Evolutionary conservation across 495 filamentous ascomycete species (phyloP).

Genomic region (Aspergillus sclerotiicarbonarius): DNA sequence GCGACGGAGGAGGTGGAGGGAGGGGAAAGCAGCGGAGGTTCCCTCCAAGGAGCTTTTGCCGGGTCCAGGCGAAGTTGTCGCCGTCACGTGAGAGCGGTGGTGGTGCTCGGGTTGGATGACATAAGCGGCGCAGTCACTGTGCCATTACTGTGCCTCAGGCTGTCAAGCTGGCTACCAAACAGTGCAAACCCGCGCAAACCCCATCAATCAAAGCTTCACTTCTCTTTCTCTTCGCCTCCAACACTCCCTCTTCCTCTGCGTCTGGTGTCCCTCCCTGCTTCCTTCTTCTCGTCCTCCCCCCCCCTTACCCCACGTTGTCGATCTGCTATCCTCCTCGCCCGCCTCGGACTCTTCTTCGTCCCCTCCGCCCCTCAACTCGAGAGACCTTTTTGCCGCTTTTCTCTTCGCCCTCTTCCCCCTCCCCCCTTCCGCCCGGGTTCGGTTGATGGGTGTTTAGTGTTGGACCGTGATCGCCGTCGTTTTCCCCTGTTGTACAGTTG

Average conservation of each 20-base stretch:
- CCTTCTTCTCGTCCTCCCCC: conserved; percentile 16
- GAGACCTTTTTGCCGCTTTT: conserved; percentile 15
- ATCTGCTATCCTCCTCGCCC: conserved; percentile 14
- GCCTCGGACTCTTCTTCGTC: conserved; percentile 2
- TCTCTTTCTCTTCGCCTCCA: conserved; percentile 29
- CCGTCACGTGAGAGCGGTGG: conserved; percentile 8
- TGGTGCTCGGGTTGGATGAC: conserved; percentile 16
- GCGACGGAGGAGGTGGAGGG: conserved; percentile 16
- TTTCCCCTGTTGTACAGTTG: conserved; percentile 21
- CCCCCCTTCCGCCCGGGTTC: conserved; percentile 21
- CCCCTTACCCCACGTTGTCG: conserved; percentile 25
- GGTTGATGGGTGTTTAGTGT: conserved; percentile 31
- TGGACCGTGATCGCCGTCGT: conserved; percentile 22
- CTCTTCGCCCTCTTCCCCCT: conserved; percentile 8
- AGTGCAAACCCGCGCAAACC: conserved; percentile 34
- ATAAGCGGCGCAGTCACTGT: conserved; percentile 26
- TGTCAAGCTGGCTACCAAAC: conserved; percentile 15
- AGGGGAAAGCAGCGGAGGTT: conserved; percentile 15
- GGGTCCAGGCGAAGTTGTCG: conserved; percentile 18
- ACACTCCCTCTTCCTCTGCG: conserved; percentile 18
- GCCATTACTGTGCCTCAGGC: conserved; percentile 16
- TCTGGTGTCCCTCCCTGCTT: conserved; percentile 1
- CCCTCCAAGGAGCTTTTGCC: conserved; percentile 30
- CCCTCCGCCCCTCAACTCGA: conserved; percentile 20
- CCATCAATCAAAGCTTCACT: conserved; percentile 41